phyloP scores from a whole-genome alignment of 2,329 filamentous ascomycete genomes.

The Colletotrichum sp. region DNA sequence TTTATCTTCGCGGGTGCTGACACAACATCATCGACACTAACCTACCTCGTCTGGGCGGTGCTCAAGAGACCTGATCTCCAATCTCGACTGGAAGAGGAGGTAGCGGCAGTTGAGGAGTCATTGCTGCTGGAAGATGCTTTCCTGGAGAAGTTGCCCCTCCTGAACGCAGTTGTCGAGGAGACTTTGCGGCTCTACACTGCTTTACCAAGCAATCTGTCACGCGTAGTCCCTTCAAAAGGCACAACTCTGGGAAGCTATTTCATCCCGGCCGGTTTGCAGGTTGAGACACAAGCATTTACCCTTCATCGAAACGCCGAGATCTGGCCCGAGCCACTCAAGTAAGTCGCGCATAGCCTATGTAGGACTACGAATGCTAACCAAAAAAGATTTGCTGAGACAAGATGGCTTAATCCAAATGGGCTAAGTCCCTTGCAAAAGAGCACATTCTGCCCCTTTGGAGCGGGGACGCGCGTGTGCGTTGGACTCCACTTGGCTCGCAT shows the following conservation, averaged over 20 bases:
- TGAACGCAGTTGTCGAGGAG: conserved; percentile 51
- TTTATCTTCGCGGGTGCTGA: conserved; percentile 58
- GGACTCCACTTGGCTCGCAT: conserved; percentile 62
- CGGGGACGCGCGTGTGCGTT: conserved; percentile 53
- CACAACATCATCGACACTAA: conserved; percentile 54
- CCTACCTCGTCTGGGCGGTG: conserved; percentile 50
- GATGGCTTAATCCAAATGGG: not conserved
- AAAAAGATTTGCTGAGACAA: not conserved
- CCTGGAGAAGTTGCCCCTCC: conserved; percentile 39
- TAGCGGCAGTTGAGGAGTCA: conserved; percentile 21
- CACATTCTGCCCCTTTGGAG: conserved; percentile 58
- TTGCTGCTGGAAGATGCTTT: conserved; percentile 30
- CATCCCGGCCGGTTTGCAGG: conserved; percentile 42
- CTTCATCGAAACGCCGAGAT: conserved; percentile 47
- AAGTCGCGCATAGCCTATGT: not conserved
- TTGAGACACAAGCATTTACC: conserved; percentile 49
- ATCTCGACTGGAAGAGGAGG: conserved; percentile 35
- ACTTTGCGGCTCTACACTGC: conserved; percentile 47
- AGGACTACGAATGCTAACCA: not conserved
- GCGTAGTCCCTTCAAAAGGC: conserved; percentile 44
- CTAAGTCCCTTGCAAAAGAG: conserved; percentile 43
- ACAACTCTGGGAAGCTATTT: conserved; percentile 40
- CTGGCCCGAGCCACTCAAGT: conserved; percentile 42
- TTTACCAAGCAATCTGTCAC: conserved; percentile 41
- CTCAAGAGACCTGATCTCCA: conserved; percentile 33